Conservation (phyloP, 805 yeast genomes). For the Scheffersomyces amazonensis region DNA sequence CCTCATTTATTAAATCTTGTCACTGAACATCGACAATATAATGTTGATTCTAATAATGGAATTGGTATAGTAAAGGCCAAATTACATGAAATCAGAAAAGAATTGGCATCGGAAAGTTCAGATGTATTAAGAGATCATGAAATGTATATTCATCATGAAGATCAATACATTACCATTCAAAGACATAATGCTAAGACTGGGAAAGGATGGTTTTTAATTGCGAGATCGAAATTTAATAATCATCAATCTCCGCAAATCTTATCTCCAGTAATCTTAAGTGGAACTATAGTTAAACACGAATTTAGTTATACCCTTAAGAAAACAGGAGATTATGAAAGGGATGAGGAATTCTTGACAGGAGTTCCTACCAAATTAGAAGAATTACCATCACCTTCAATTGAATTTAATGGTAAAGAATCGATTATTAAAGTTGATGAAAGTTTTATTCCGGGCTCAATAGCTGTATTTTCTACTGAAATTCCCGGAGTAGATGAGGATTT, state of each 20-base stretch:
- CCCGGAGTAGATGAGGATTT: constrained; percentile 62
- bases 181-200: constrained; percentile 82
- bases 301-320: constrained; percentile 57
- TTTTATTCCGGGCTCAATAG: constrained; percentile 90
- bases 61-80: constrained; percentile 70
- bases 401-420: constrained; percentile 45
- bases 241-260: constrained; percentile 48
- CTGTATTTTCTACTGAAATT: constrained; percentile 71
- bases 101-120: constrained; percentile 52
- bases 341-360: constrained; percentile 48
- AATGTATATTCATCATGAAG: constrained; percentile 93
- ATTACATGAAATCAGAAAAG: constrained; percentile 55
- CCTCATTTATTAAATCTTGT: constrained; percentile 83
- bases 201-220: constrained; percentile 82
- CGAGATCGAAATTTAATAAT: constrained; percentile 70
- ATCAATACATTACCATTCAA: constrained; percentile 87
- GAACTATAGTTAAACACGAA: constrained; percentile 55
- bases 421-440: constrained; percentile 53
- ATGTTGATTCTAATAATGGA: constrained; percentile 52
- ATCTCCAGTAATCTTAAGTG: constrained; percentile 57
- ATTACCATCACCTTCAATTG: constrained; percentile 49
- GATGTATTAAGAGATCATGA: constrained; percentile 65
- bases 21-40: constrained; percentile 64
- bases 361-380: constrained; percentile 63
- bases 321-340: constrained; percentile 45